A percentile compares a stretch with the other conserved stretches of the same genome.
Evolutionary conservation across 2,329 filamentous ascomycete species (phyloP).

Genomic region (Aureobasidium sp.): DNA sequence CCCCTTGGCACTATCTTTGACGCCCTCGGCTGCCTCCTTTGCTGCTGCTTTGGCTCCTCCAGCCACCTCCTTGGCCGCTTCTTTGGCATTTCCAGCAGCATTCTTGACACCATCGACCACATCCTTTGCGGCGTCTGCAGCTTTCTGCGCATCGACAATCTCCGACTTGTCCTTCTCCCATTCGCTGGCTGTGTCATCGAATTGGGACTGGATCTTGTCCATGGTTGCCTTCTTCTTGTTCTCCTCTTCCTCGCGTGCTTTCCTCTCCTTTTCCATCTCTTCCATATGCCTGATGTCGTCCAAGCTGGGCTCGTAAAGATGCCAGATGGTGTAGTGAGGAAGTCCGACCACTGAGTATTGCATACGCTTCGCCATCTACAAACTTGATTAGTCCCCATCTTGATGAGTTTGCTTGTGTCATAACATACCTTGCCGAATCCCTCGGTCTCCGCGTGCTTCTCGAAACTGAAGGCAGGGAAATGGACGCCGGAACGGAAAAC

Average conservation of each 20-base stretch:
- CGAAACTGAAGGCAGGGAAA: constrained; percentile 96
- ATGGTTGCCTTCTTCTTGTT: constrained; percentile 61
- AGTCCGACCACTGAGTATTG: constrained; percentile 89
- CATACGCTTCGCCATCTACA: constrained; percentile 94
- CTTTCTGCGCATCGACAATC: constrained; percentile 54
- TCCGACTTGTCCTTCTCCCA: constrained; percentile 87
- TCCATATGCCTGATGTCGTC: constrained; percentile 98
- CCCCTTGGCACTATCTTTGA: constrained; percentile 19
- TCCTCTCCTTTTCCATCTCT: constrained; percentile 88
- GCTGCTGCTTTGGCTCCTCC: constrained; percentile 31
- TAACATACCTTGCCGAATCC: constrained; percentile 88
- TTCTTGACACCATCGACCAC: constrained; percentile 22
- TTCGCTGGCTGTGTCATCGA: constrained; percentile 67
- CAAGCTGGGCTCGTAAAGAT: constrained; percentile 97
- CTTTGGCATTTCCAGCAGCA: constrained; percentile 11
- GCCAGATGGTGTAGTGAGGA: constrained; percentile 98
- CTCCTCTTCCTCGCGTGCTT: constrained; percentile 72
- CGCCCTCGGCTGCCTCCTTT: neutral
- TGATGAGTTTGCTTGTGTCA: neutral
- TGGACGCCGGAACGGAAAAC: constrained; percentile 94
- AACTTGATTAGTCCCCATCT: constrained; percentile 19
- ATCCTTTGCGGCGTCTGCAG: constrained; percentile 27
- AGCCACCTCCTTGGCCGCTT: constrained; percentile 37
- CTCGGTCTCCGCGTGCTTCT: constrained; percentile 97
- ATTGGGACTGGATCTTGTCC: constrained; percentile 73